Conservation (phyloP, 306 rosid genomes). For the Ormosia emarginata region DNA sequence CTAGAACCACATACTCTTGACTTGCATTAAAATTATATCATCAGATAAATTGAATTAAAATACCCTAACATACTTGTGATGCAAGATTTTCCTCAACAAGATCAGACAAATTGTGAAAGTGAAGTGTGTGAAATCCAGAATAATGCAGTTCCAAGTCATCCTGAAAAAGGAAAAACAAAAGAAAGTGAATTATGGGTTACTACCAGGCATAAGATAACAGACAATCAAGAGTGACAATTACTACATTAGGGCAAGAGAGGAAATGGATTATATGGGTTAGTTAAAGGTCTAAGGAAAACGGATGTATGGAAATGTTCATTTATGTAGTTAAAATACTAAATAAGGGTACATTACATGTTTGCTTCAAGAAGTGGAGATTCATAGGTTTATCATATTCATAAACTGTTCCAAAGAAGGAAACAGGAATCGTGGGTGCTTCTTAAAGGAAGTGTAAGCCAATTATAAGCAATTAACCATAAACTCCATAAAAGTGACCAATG, state of each 20-base stretch:
- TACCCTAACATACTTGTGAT: slow-evolving; percentile 52
- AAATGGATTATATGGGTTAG: not conserved
- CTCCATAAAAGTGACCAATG: not conserved
- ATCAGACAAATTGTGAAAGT: slow-evolving; percentile 88
- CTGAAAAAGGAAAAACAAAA: slow-evolving; percentile 44
- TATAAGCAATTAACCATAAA: slow-evolving; percentile 15
- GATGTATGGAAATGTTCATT: not conserved
- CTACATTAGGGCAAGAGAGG: not conserved
- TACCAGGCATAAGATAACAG: not conserved
- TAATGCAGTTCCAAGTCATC: slow-evolving; percentile 76
- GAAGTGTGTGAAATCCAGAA: slow-evolving; percentile 76
- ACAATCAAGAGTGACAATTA: slow-evolving; percentile 11
- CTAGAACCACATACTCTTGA: slow-evolving; percentile 6
- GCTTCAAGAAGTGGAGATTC: slow-evolving; percentile 9
- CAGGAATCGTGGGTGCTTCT: not conserved
- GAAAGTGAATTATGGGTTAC: slow-evolving; percentile 5
- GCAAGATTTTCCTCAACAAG: slow-evolving; percentile 79
- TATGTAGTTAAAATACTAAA: not conserved
- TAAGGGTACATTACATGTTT: slow-evolving; percentile 1
- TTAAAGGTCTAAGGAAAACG: not conserved
- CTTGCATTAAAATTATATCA: not conserved
- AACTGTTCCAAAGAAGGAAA: slow-evolving; percentile 14
- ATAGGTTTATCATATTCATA: not conserved
- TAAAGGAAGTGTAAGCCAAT: not conserved
- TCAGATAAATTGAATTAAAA: slow-evolving; percentile 13